Evolutionary conservation across 805 yeast genomes (phyloP), one percentile per base, ranked within the genome.

Genomic region (Teunomyces cretensis): DNA sequence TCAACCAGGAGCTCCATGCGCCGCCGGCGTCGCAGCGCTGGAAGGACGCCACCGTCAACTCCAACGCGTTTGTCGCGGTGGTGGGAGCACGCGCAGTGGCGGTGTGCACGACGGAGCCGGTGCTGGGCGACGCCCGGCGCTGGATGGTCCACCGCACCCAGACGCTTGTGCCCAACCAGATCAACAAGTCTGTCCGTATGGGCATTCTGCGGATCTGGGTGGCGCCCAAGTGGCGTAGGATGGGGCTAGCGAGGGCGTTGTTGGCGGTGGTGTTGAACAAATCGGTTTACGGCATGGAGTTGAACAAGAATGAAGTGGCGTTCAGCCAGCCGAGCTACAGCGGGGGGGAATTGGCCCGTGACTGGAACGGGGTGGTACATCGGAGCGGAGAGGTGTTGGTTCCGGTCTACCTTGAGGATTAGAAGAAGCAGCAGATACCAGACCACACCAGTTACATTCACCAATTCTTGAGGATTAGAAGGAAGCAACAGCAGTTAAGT

Each of bases 261-360:
- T 52, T 84, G 4, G 58, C 74, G 2, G 57, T 70, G 2, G 79
- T 81, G 0, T 60, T 72, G 43, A 56, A 56, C 1, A 52, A 78
- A 44, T 64, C 78, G 17, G 62, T 82, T 1, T 79, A 78, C 54
- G 88, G 88, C 0, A 55, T 75, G 44, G 41, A 17, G 0, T 51
- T 83, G 11, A 61, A 63, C 2, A 74, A 62, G 45, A 51, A 49
- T 12, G 74, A 79, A 47, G 58, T 85, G 14, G 86, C 82, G 1
- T 85, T 88, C 79, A 81, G 88, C 36, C 92, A 85, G 58, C 90
- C 91, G 0, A 80, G 86, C 46, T 77, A 72, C 41, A 72, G 75
- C 46, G 92, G 92, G 0, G 80, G 81, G 1, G 70, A 74, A 45
- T 67, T 84, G 27, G 88, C 90, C 0, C 60, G 59, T 28, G 63